phyloP scores from a whole-genome alignment of 1,284 basidiomycete genomes.

The Wallemia mellicola region DNA sequence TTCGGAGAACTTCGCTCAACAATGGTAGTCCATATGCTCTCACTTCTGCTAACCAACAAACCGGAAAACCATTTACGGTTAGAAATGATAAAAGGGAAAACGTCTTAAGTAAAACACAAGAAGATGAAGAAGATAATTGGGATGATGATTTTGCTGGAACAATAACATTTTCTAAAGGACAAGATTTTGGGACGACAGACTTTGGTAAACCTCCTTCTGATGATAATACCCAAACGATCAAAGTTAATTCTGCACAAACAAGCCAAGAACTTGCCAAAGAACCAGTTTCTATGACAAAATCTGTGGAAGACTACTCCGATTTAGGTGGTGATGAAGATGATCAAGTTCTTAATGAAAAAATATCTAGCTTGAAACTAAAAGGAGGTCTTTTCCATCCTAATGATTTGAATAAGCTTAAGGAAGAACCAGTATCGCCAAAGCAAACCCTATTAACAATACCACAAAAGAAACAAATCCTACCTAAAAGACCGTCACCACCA shows the following conservation, averaged over 20 bases:
- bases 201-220: neutral
- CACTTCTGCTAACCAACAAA: conserved; percentile 8
- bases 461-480: neutral
- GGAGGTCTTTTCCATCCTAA: neutral
- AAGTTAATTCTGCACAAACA: neutral
- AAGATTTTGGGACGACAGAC: conserved; percentile 21
- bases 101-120: conserved; percentile 8
- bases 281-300: conserved; percentile 1
- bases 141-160: conserved; percentile 91
- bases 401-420: neutral
- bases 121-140: conserved; percentile 55
- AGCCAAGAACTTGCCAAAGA: neutral
- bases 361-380: conserved; percentile 8
- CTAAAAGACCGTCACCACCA: neutral
- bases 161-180: conserved; percentile 54
- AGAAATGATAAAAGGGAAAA: neutral
- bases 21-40: conserved; percentile 6
- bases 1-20: neutral
- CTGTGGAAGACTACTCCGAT: conserved; percentile 10
- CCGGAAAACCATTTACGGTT: neutral
- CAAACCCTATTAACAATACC: neutral
- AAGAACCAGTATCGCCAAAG: neutral
- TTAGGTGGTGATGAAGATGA: conserved; percentile 9
- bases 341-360: conserved; percentile 6
- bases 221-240: neutral